Evolutionary conservation across 2,329 filamentous ascomycete genomes (phyloP).

Genomic region (Lachnellula arida): DNA sequence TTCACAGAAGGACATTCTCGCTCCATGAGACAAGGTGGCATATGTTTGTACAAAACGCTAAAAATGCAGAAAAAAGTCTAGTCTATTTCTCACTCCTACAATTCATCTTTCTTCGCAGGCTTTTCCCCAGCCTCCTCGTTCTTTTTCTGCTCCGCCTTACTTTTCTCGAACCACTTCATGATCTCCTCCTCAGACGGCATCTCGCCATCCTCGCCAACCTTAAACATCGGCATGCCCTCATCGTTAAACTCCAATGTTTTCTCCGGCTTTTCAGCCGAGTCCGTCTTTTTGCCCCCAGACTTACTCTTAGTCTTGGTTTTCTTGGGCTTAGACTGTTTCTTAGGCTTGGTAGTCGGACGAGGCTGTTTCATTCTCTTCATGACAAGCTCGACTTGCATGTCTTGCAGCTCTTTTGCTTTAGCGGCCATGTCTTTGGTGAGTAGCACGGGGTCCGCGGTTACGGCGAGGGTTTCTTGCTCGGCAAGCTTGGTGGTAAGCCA

Average conservation of each 20-base stretch:
- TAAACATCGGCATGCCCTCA: constrained; percentile 32
- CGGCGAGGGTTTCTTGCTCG: constrained; percentile 64
- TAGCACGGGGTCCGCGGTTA: constrained; percentile 70
- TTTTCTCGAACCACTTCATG: constrained; percentile 49
- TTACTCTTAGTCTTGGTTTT: constrained; percentile 13
- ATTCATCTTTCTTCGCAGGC: background rate
- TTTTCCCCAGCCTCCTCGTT: constrained; percentile 6
- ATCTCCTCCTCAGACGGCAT: constrained; percentile 45
- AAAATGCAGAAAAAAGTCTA: background rate
- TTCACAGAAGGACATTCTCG: too few relatives aligned
- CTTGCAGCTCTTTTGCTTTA: constrained; percentile 67
- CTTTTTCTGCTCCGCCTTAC: constrained; percentile 17
- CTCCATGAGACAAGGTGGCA: too few relatives aligned
- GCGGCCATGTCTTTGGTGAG: constrained; percentile 65
- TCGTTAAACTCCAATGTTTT: constrained; percentile 40
- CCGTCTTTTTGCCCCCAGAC: constrained; percentile 30
- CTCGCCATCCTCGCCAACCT: constrained; percentile 39
- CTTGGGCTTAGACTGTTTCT: constrained; percentile 36
- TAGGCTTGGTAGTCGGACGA: constrained; percentile 31
- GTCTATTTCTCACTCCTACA: background rate
- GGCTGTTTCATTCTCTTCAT: constrained; percentile 61
- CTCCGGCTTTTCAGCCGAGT: constrained; percentile 29
- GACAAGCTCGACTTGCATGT: constrained; percentile 64
- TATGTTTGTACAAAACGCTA: background rate
- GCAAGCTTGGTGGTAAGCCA: constrained; percentile 74